Evolutionary conservation across 768 basidiomycete genomes (phyloP).

Genomic region (Serendipita indica): DNA sequence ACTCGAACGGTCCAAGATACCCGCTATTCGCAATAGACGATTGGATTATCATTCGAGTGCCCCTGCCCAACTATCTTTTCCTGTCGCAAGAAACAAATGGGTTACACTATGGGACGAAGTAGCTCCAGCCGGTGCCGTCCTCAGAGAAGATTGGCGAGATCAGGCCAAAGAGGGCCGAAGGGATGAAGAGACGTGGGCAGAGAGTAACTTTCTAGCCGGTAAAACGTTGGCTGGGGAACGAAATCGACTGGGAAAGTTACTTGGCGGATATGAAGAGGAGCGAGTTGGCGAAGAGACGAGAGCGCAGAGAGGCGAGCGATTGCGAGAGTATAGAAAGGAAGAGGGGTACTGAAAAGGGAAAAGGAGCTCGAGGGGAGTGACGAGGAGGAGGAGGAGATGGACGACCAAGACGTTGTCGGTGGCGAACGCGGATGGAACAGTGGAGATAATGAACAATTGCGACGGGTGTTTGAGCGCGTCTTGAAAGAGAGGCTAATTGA

Average conservation of each 20-base stretch:
- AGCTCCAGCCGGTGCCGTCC: neutral
- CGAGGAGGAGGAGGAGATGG: constrained; percentile 52
- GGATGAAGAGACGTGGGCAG: constrained; percentile 60
- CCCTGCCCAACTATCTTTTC: constrained; percentile 42
- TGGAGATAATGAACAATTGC: constrained; percentile 11
- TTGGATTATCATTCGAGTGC: constrained; percentile 41
- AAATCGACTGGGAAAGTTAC: constrained; percentile 30
- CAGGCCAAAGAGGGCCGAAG: constrained; percentile 30
- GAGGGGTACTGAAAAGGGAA: constrained; percentile 11
- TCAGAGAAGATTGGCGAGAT: constrained; percentile 34
- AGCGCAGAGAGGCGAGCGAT: constrained; percentile 27
- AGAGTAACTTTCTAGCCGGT: constrained; percentile 41
- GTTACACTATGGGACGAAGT: constrained; percentile 43
- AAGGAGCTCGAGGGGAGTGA: constrained; percentile 28
- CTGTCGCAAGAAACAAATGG: constrained; percentile 42
- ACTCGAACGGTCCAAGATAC: constrained; percentile 47
- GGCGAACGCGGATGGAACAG: neutral
- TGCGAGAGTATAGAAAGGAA: constrained; percentile 10
- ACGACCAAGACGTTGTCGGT: constrained; percentile 24
- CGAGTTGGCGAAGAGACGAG: constrained; percentile 51
- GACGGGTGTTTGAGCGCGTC: constrained; percentile 12
- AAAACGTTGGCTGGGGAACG: constrained; percentile 54
- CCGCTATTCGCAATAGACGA: constrained; percentile 57
- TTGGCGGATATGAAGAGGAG: constrained; percentile 66
- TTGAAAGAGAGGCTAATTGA: constrained; percentile 14